A percentile compares a stretch with the other conserved stretches of the same genome.
Evolutionary conservation across 2,329 filamentous ascomycete genomes (phyloP).

Genomic region (Paecilomyces fulvus): DNA sequence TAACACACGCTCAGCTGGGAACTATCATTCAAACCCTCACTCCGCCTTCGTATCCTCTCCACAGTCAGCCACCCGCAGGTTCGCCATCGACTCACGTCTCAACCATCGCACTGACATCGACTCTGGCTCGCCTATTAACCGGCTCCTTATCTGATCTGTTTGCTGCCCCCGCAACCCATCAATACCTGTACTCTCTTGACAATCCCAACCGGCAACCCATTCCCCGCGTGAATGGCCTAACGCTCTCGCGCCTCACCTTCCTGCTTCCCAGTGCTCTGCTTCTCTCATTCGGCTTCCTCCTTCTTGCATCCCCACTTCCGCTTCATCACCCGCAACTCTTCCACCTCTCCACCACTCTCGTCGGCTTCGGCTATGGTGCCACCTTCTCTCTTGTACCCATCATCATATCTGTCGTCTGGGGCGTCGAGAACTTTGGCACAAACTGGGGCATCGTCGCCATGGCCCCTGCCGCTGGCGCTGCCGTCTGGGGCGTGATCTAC

Average conservation of each 20-base stretch:
- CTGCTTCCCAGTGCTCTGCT: constrained; percentile 66
- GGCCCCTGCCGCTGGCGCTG: constrained; percentile 78
- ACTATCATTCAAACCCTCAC: constrained; percentile 86
- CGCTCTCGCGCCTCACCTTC: constrained; percentile 71
- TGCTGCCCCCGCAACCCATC: constrained; percentile 58
- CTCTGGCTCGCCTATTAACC: constrained; percentile 78
- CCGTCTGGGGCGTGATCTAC: constrained; percentile 87
- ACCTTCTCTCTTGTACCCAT: constrained; percentile 85
- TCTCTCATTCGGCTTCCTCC: constrained; percentile 65
- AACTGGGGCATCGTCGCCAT: constrained; percentile 96
- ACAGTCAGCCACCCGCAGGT: constrained; percentile 46
- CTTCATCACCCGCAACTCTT: constrained; percentile 71
- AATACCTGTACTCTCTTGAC: constrained; percentile 43
- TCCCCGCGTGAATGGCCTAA: constrained; percentile 32
- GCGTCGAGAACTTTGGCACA: constrained; percentile 95
- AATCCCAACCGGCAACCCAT: constrained; percentile 23
- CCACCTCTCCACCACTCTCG: constrained; percentile 72
- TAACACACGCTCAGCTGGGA: constrained; percentile 47
- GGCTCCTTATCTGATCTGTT: constrained; percentile 83
- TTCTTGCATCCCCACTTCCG: constrained; percentile 73
- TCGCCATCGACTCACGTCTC: constrained; percentile 76
- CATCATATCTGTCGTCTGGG: constrained; percentile 95
- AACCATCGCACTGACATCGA: constrained; percentile 83
- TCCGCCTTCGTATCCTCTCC: constrained; percentile 47
- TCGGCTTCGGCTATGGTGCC: constrained; percentile 88